These are phyloP conservation scores for Otatea glauca DNA, from an alignment of 176 grass and related monocot species.

Conservation along the genomic window DNA sequence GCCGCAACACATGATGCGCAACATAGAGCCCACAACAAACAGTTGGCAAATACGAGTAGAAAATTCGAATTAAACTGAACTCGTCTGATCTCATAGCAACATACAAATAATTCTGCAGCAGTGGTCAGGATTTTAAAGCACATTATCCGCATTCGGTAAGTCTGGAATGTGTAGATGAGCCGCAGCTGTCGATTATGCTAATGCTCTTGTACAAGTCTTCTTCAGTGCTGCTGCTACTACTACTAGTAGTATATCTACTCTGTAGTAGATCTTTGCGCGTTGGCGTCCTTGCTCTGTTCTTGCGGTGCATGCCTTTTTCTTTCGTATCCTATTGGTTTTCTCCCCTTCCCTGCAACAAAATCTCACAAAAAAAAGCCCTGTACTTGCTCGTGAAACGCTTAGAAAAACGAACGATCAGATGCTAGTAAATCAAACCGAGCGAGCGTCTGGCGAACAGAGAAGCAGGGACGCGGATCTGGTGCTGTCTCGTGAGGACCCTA, in stretches of 20 bases:
- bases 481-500: no score
- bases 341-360: background rate
- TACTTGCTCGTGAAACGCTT: background rate
- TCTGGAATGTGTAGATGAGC: background rate
- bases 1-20: background rate
- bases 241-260: background rate
- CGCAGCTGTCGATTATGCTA: conserved; percentile 13
- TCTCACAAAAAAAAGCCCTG: background rate
- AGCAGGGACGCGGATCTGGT: background rate
- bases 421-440: background rate
- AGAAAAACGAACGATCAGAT: background rate
- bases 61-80: background rate
- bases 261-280: background rate
- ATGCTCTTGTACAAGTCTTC: background rate
- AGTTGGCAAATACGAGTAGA: background rate
- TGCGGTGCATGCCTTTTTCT: background rate
- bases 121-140: background rate
- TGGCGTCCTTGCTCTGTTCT: background rate
- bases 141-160: background rate
- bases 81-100: background rate
- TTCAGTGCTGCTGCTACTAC: background rate
- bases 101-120: background rate
- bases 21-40: background rate
- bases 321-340: background rate
- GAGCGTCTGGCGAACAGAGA: background rate